phyloP scores from a whole-genome alignment of 2,329 filamentous ascomycete species.

The Trichophyton equinum region DNA sequence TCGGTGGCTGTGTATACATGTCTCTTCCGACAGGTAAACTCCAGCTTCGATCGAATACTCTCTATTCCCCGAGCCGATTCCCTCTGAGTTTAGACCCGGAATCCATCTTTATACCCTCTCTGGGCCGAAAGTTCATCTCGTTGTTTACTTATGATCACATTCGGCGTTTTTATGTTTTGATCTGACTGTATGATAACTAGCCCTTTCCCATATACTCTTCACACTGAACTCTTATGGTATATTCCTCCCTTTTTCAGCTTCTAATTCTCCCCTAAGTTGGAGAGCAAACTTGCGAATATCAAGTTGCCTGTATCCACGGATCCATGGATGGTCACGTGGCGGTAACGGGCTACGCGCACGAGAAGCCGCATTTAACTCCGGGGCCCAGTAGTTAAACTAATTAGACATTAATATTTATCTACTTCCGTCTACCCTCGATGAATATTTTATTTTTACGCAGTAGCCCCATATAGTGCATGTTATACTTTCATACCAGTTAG shows the following conservation, averaged over 20 bases:
- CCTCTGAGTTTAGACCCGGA: not conserved
- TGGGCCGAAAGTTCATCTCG: not conserved
- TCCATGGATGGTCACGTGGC: not conserved
- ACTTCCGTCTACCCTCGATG: not conserved
- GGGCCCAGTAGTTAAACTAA: too few species aligned
- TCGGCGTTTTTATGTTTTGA: not conserved
- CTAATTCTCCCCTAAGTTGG: not conserved
- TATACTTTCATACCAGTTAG: not conserved
- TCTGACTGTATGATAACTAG: constrained; percentile 1
- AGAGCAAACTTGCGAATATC: not conserved
- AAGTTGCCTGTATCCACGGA: too few species aligned
- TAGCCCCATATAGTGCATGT: constrained; percentile 9
- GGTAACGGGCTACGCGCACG: too few species aligned
- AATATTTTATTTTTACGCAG: constrained; percentile 7
- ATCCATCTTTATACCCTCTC: not conserved
- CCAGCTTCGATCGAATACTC: not conserved
- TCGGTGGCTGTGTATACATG: not conserved
- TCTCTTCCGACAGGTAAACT: not conserved
- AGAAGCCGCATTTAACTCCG: not conserved
- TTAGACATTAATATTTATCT: not conserved
- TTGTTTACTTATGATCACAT: not conserved
- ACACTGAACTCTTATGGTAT: not conserved
- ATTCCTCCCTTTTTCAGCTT: not conserved
- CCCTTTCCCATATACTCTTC: not conserved
- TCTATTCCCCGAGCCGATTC: not conserved